Evolutionary conservation across 352 stramenopile species (phyloP), one percentile per base, ranked within the genome.

Genomic region (Globisporangium abappressorium): DNA sequence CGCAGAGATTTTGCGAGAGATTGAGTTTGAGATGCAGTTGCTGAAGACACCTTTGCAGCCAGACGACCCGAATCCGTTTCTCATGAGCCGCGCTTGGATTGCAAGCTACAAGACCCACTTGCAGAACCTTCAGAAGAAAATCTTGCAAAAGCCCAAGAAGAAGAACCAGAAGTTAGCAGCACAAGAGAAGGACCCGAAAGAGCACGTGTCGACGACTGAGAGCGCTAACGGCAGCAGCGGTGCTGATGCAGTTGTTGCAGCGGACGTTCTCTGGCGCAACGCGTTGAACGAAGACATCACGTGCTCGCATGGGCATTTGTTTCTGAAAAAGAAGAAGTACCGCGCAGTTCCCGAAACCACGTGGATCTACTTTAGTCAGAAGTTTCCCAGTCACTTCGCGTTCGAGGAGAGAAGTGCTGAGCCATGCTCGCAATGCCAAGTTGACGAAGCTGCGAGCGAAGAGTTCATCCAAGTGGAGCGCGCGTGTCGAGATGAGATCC

Each of bases 81-180:
- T 92, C 34, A 85, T 93, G 76, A 93, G 85, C 36, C 80, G 83
- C 1, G 77, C 73, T 9, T 93, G 85, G 85, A 85, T 93, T 26
- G 73, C 78, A 53, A 91, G 74, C 65, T 93, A 93, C 71, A 93
- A 93, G 70, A 49, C 51, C 2, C 74, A 91, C 20, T 67, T 93
- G 46, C 66, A 79, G 26, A 70, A 72, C 2, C 54, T 81, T 11
- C 83, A 90, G 61, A 90, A 85, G 57, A 67, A 74, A 36, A 73
- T 93, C 15, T 26, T 62, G 53, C 74, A 66, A 58, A 78, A 79
- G 38, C 55, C 58, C 7, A 70, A 65, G 20, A 56, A 62, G 7
- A 79, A 51, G 8, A n/a, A 80, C 49, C 73, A 71, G 12, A 71
- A 57, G 11, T 51, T 62, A 76, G 41, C 65, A 76, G 53, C 28